These are phyloP conservation scores for Plasmopara viticola DNA, from an alignment of 352 stramenopile species.

Conservation along the genomic window DNA sequence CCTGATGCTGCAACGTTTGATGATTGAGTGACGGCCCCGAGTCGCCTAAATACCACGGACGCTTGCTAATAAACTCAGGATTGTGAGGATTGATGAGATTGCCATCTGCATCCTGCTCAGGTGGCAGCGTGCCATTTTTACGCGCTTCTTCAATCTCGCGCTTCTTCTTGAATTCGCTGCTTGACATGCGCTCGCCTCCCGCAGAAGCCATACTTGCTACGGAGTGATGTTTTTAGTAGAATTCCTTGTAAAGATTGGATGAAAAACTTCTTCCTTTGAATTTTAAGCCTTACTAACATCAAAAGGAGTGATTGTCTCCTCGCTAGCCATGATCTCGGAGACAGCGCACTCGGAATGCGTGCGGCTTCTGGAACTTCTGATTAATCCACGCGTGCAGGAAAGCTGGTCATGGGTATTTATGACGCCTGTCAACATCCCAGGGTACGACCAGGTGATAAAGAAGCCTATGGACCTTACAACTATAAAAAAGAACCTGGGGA, in stretches of 20 bases:
- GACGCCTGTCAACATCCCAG: slow-evolving; percentile 58
- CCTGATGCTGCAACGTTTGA: slow-evolving; percentile 89
- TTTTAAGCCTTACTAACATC: neutral
- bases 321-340: slow-evolving; percentile 57
- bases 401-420: slow-evolving; percentile 87
- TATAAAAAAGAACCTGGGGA: slow-evolving; percentile 65
- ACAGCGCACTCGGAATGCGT: slow-evolving; percentile 68
- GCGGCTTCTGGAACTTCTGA: slow-evolving; percentile 73
- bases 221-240: neutral
- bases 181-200: slow-evolving; percentile 65
- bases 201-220: slow-evolving; percentile 43
- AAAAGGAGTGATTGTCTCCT: slow-evolving; percentile 13
- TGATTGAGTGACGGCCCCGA: slow-evolving; percentile 92
- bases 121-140: slow-evolving; percentile 82
- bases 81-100: slow-evolving; percentile 99
- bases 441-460: slow-evolving; percentile 71
- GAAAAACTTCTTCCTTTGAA: neutral
- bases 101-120: slow-evolving; percentile 86
- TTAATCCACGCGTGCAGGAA: slow-evolving; percentile 74
- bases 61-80: slow-evolving; percentile 98
- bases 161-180: slow-evolving; percentile 84
- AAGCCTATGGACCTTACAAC: slow-evolving; percentile 81
- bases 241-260: slow-evolving; percentile 4
- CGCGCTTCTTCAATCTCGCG: slow-evolving; percentile 85
- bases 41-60: slow-evolving; percentile 97